These are phyloP conservation scores for Plantago elongata DNA, from an alignment of 257 asterid genomes.

Conservation along the genomic window DNA sequence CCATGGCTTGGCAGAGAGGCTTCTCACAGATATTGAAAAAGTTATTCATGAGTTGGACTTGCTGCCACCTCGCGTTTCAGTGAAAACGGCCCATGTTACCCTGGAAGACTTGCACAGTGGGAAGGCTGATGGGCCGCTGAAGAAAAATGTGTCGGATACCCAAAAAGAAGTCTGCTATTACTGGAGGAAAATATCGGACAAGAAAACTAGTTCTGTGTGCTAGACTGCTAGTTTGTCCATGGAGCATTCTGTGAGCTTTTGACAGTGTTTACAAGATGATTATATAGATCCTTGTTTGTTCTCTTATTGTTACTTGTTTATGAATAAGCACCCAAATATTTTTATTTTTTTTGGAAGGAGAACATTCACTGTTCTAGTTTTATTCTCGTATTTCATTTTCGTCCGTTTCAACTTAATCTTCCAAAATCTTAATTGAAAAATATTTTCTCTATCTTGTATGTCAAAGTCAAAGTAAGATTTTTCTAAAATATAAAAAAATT, in stretches of 20 bases:
- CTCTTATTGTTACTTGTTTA: too few relatives aligned
- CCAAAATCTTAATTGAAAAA: too few relatives aligned
- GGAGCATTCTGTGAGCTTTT: neutral
- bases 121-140: slow-evolving; percentile 12
- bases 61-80: slow-evolving; percentile 31
- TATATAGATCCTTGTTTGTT: too few relatives aligned
- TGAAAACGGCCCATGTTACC: slow-evolving; percentile 26
- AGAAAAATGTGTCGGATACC: slow-evolving; percentile 16
- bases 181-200: slow-evolving; percentile 53
- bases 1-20: slow-evolving; percentile 57
- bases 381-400: too few relatives aligned
- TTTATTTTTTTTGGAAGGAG: too few relatives aligned
- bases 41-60: slow-evolving; percentile 49
- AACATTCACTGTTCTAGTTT: too few relatives aligned
- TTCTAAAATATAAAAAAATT: too few relatives aligned
- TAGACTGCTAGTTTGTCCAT: slow-evolving; percentile 38
- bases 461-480: too few relatives aligned
- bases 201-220: slow-evolving; percentile 57
- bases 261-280: neutral
- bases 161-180: slow-evolving; percentile 38
- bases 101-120: slow-evolving; percentile 17
- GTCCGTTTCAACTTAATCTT: too few relatives aligned
- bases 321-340: too few relatives aligned
- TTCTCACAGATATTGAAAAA: slow-evolving; percentile 40
- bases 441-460: too few relatives aligned